Conservation (phyloP, 108 stramenopile species). For the Phaeodactylum tricornutum region DNA sequence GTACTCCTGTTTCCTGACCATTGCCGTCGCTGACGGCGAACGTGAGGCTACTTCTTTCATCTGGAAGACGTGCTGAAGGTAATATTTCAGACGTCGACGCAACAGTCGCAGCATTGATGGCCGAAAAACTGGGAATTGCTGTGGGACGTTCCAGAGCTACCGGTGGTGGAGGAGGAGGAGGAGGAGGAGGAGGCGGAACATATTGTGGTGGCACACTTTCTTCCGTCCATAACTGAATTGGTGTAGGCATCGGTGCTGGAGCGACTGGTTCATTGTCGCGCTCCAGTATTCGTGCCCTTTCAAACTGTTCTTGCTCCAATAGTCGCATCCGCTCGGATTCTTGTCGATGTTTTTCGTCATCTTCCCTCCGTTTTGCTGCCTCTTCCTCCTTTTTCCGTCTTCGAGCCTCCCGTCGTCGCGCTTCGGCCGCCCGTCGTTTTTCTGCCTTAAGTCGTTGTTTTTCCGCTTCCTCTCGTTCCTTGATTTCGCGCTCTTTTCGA, state of each 20-base stretch:
- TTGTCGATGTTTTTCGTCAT: neutral
- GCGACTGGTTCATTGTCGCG: neutral
- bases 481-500: slow-evolving; percentile 30
- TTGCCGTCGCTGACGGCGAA: neutral
- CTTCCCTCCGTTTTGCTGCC: neutral
- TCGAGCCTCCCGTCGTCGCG: slow-evolving; percentile 31
- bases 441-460: slow-evolving; percentile 23
- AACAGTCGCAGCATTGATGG: neutral
- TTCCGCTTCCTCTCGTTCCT: slow-evolving; percentile 42
- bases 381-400: slow-evolving; percentile 29
- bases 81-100: too few species aligned
- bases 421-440: slow-evolving; percentile 38
- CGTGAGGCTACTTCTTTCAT: too few species aligned
- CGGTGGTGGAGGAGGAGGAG: neutral
- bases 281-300: neutral
- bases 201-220: too few species aligned
- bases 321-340: neutral
- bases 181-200: neutral
- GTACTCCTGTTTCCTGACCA: too few species aligned
- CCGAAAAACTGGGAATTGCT: neutral
- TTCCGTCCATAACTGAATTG: too few species aligned
- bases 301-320: neutral
- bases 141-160: neutral
- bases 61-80: too few species aligned
- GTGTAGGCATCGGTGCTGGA: too few species aligned